Evolutionary conservation across 2,329 filamentous ascomycete species (phyloP), one percentile per base, ranked within the genome.

Genomic region (Paraphoma sp.): DNA sequence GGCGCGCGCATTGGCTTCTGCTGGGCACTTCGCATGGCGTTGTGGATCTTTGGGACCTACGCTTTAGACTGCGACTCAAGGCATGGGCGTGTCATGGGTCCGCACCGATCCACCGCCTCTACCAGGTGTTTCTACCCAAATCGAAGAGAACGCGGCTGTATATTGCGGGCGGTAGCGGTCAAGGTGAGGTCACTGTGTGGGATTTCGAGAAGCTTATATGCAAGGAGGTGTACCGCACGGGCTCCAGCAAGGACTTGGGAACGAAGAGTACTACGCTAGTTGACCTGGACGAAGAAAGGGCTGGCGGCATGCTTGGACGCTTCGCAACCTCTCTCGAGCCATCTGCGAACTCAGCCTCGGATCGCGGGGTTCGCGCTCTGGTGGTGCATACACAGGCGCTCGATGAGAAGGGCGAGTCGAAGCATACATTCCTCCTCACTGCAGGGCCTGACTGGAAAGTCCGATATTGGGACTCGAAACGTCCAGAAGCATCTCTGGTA

Each of bases 151-250:
- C 89, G 73, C 94, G 92, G 86, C 86, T 98, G 1, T 96, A 93
- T 73, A 89, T 97, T 8, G 89, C 93, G 2, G 93, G 94, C 14
- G 93, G 94, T 8, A 96, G 91, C 7, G 90, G 88, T 4, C 88
- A 91, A 59, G 92, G 92, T 14, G 95, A 99, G 72, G 87, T 99
- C 31, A 96, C 92, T 0, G 90, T 96, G 0, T 99, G 95, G 95
- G 95, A 98, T 70, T 82, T 98, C 14, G 94, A 98, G 73, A 96
- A 94, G 78, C 87, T 88, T 7, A 85, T 90, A 45, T 99, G 95
- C 70, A 87, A 92, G 56, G 93, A 98, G 74, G 89, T 97, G 1
- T 97, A 96, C 74, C 88, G 92, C 74, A 74, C 87, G 1, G 85
- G 86, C 28, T 51, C 50, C 11, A 65, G 65, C 38, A 74, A 70